Base-by-base conservation (phyloP, 768 basidiomycete species). In the Boletus rufocinnamomeus region DNA sequence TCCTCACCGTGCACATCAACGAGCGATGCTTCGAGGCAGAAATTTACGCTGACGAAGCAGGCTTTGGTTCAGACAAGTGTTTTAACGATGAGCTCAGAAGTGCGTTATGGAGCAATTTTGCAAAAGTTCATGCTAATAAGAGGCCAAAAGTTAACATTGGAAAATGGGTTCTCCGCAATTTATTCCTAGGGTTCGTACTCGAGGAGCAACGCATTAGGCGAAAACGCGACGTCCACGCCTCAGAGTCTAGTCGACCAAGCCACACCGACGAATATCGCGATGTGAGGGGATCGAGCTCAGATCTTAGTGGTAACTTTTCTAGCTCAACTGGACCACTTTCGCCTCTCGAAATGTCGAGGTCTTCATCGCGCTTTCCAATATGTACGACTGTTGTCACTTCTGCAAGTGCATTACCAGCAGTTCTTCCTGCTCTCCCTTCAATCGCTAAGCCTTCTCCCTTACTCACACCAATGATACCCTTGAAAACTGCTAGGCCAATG, bases 11-110 rank as follows among this genome's bases (percentile, higher is more conserved):
- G 4, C 93, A 97, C 73, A 64, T 99, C 46, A 90, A 84, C 47
- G 94, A 97, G 63, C 80, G 84, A 48, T 93, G 88, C 58, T 98
- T 98, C 70, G 95, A 98, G 55, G 91, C 92, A 7, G 97, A 99
- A 74, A 86, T 96, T 2, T 98, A 95, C 69, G 90, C 91, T 14
- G 95, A 98, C 69, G 95, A 98, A 69, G 84, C 89, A 41, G 93
- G 91, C 21, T 87, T 86, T 67, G 77, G 75, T 0, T 73, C 78
- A 28, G 83, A 87, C 54, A 80, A 81, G 6, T 76, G 81, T 10
- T 85, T 86, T 61, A 84, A 78, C 47, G 93, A 95, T 54, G 96
- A 98, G 66, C 78, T 85, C 17, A 85, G 95, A 72, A 67, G 96
- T 94, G 65, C 69, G 89, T 82, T 41, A 30, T 41, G 52, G 52